Percentiles rank a stretch among this genome's conserved stretches.
phyloP scores from a whole-genome alignment of 305 asterid species.

The Fraxinus albicans region DNA sequence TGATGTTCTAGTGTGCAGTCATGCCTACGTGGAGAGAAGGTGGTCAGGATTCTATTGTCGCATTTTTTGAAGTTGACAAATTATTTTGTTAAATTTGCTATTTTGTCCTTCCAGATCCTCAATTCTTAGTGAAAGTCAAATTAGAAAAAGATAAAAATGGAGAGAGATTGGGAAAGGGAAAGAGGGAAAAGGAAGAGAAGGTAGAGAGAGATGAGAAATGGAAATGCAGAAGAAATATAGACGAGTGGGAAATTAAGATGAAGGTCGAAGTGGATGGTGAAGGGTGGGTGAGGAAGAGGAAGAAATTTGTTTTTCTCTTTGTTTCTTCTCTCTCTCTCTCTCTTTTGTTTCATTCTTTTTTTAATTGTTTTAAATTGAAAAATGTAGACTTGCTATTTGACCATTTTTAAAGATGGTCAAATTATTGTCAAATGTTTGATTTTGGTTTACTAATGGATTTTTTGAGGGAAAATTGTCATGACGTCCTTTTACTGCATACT shows the following conservation, averaged over 20 bases:
- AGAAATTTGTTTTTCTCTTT: neutral
- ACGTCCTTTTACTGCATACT: neutral
- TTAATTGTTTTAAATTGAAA: neutral
- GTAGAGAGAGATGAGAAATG: neutral
- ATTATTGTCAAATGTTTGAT: neutral
- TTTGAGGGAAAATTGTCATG: too few relatives aligned
- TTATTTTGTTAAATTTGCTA: too few relatives aligned
- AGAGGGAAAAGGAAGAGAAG: neutral
- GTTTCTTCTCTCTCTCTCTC: too few relatives aligned
- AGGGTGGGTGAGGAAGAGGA: neutral
- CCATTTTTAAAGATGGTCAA: neutral
- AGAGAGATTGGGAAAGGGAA: neutral
- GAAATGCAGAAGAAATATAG: too few relatives aligned
- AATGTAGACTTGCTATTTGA: neutral
- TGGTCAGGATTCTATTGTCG: too few relatives aligned
- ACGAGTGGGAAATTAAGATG: neutral
- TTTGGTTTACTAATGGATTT: neutral
- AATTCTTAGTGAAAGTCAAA: neutral
- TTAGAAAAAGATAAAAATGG: neutral
- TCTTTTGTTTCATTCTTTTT: too few relatives aligned
- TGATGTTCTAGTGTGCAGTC: too few relatives aligned
- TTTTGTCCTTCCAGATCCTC: neutral
- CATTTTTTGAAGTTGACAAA: too few relatives aligned
- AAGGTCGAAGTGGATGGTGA: neutral
- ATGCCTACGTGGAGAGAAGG: too few relatives aligned